Evolutionary conservation across 2,329 filamentous ascomycete species (phyloP).

Genomic region (Trichophyton rubrum): DNA sequence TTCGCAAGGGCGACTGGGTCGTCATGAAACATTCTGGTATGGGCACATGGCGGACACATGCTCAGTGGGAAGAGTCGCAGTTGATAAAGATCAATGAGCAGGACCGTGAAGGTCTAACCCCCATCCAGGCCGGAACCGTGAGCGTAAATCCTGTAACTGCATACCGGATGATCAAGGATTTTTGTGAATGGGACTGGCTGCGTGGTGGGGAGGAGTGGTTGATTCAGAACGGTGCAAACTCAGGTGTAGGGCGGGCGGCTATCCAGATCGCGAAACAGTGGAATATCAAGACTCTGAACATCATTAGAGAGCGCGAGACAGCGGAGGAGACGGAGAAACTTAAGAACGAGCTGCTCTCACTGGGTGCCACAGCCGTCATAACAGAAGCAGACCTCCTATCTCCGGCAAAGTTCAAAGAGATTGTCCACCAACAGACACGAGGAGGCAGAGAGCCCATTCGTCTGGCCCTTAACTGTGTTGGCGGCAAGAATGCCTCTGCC

Average conservation of each 20-base stretch:
- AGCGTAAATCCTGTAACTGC: slow-evolving; percentile 89
- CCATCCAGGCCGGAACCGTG: slow-evolving; percentile 74
- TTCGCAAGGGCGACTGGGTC: slow-evolving; percentile 80
- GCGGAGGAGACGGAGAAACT: slow-evolving; percentile 52
- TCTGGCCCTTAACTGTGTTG: slow-evolving; percentile 85
- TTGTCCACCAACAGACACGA: slow-evolving; percentile 55
- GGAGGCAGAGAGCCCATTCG: slow-evolving; percentile 59
- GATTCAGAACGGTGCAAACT: slow-evolving; percentile 94
- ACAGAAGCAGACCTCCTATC: slow-evolving; percentile 46
- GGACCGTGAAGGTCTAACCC: slow-evolving; percentile 55
- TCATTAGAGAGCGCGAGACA: slow-evolving; percentile 61
- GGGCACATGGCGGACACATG: slow-evolving; percentile 92
- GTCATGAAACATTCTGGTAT: slow-evolving; percentile 72
- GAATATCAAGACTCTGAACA: slow-evolving; percentile 83
- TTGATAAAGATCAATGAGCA: slow-evolving; percentile 51
- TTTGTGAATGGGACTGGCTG: slow-evolving; percentile 44
- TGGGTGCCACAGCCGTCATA: slow-evolving; percentile 53
- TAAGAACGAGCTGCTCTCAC: slow-evolving; percentile 45
- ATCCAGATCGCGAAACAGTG: slow-evolving; percentile 78
- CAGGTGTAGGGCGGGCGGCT: slow-evolving; percentile 77
- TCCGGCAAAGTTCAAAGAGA: slow-evolving; percentile 33
- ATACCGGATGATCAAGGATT: slow-evolving; percentile 83
- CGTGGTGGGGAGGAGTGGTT: slow-evolving; percentile 70
- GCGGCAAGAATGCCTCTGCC: slow-evolving; percentile 68
- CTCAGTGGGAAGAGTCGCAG: slow-evolving; percentile 48